Percentiles rank a stretch among this genome's conserved stretches.
Evolutionary conservation across 2,329 filamentous ascomycete species (phyloP).

Genomic region (Huntiella omanensis): DNA sequence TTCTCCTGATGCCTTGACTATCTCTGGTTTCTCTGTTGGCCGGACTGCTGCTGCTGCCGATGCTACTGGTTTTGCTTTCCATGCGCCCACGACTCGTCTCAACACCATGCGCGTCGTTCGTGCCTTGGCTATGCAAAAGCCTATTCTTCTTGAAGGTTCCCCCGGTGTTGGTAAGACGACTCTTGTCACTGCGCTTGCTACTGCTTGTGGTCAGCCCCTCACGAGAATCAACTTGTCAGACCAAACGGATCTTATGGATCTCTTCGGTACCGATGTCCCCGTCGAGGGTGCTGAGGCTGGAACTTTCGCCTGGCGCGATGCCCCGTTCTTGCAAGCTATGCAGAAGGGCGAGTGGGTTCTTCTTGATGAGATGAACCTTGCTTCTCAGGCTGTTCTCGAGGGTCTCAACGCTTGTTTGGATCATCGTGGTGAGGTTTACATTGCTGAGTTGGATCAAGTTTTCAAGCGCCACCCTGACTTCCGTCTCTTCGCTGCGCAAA

Average conservation of each 20-base stretch:
- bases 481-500: slow-evolving; percentile 90
- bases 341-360: slow-evolving; percentile 93
- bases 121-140: slow-evolving; percentile 73
- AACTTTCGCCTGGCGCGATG: slow-evolving; percentile 87
- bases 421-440: slow-evolving; percentile 86
- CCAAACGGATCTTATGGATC: slow-evolving; percentile 91
- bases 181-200: slow-evolving; percentile 67
- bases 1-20: slow-evolving; percentile 31
- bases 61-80: slow-evolving; percentile 48
- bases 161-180: slow-evolving; percentile 98
- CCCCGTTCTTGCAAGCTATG: slow-evolving; percentile 90
- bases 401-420: slow-evolving; percentile 92
- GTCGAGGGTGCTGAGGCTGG: slow-evolving; percentile 83
- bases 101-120: slow-evolving; percentile 85
- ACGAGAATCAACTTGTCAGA: slow-evolving; percentile 95
- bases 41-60: slow-evolving; percentile 25
- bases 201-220: slow-evolving; percentile 59
- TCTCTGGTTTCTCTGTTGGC: slow-evolving; percentile 58
- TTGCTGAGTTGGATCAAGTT: slow-evolving; percentile 85
- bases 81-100: slow-evolving; percentile 71
- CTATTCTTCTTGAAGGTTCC: slow-evolving; percentile 85
- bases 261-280: slow-evolving; percentile 92
- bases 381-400: slow-evolving; percentile 89
- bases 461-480: slow-evolving; percentile 83
- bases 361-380: slow-evolving; percentile 95